Base-by-base conservation (phyloP, 768 basidiomycete species). In the Mycena venus region DNA sequence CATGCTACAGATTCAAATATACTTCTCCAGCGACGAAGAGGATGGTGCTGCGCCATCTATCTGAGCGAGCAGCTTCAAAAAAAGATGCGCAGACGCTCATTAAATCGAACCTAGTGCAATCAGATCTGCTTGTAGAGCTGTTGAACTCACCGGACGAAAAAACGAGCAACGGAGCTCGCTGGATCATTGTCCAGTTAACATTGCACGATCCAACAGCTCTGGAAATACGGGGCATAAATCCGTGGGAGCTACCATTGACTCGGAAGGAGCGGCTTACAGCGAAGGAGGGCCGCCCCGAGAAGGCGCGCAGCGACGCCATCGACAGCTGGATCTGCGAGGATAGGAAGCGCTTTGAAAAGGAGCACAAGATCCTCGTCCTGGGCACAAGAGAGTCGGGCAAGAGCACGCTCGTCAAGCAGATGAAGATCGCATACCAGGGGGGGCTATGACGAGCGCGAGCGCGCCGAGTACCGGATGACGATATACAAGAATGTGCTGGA, bases 341-440 rank as follows among this genome's bases (percentile, higher is more conserved):
- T 42, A 21, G 29, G 15, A 63, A 63, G 61, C 61, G 61, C 29
- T 34, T 6, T 47, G 12, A 34, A 12, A 65, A 65, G 19, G 31
- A 17, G 32, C 9, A 4, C 63, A 65, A 65, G 63, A 65, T 65
- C 63, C 63, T 65, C 63, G 25, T 65, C 63, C 63, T 65, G 21
- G 63, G 63, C 29, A 14, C 51, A 27, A 27, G 65, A 15, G 65
- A 40, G n/a, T 66, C 65, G 12, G 65, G 65, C 49, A 66, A 66
- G 36, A 27, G n/a, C 47, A 70, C 68, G 25, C 61, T 70, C 60
- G 32, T 70, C 23, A 70, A 70, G 34, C 68, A 95, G 82, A 95
- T 95, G 94, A 94, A 95, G 86, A 93, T 95, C 40, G 92, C n/a
- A n/a, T n/a, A n/a, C 94, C 80, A 92, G 94, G 81, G 89, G 90